Evolutionary conservation across 2,329 filamentous ascomycete species (phyloP), one percentile per base, ranked within the genome.

Genomic region (Bipolaris victoriae): DNA sequence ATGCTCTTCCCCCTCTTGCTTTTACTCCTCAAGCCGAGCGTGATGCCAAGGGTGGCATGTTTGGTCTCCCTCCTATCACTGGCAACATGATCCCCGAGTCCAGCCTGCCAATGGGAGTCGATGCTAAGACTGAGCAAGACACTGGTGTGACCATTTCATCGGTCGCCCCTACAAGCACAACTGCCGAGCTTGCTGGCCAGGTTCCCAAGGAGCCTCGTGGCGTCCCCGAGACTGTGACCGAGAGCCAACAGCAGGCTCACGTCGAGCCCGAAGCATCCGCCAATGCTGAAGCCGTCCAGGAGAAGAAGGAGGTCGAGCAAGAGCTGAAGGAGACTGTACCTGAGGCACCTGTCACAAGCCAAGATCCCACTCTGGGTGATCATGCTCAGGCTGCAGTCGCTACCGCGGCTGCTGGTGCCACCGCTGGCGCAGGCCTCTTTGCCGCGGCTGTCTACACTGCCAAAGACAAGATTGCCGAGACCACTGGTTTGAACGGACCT

Each of bases 71-170:
- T 49, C 68, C 71, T 26, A 74, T 88, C 55, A 81, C 84, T 44
- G 83, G 81, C 60, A 88, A 83, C 76, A 80, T 90, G 74, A 92
- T 95, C 63, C 91, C 92, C 16, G 91, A 96, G 78, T 94, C 91
- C 7, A 91, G 89, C 76, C 82, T 95, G 62, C 90, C 90, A 11
- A 88, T 92, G 75, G 84, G 83, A 40, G 77, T 74, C 20, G 79
- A 78, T 57, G 75, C 76, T 49, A 75, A 74, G 52, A 69, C 63
- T 29, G 69, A 76, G 60, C 63, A 72, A 60, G 77, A 78, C 45
- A 74, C 76, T 9, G 76, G 76, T 49, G 60, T 76, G 36, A 73
- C 75, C 49, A 77, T 80, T 47, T 78, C 78, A 58, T 80, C 78
- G 20, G 76, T 75, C 54, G 77, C 74, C 29, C 76, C 79, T 24